Percentiles rank a stretch among this genome's conserved stretches.
Evolutionary conservation across 306 rosid genomes (phyloP).

Genomic region (Sophora flavescens): DNA sequence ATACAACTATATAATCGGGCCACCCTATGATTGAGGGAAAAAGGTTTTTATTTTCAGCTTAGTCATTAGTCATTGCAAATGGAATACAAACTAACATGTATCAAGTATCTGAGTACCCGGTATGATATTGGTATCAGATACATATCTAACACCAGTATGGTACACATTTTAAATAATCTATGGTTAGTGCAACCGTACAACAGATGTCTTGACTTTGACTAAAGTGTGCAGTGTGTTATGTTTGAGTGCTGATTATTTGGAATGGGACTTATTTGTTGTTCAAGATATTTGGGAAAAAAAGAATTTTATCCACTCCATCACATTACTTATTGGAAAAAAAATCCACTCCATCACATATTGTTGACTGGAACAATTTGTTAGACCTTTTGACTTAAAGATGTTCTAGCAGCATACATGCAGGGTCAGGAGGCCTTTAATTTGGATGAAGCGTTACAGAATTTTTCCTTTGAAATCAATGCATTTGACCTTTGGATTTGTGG

Average conservation of each 20-base stretch:
- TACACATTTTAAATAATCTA: too few species aligned
- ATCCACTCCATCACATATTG: background rate
- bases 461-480: slow-evolving; percentile 16
- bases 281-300: background rate
- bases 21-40: too few species aligned
- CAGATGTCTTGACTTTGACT: background rate
- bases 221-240: background rate
- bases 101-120: too few species aligned
- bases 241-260: slow-evolving; percentile 8
- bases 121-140: too few species aligned
- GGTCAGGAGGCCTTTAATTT: background rate
- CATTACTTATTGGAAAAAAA: background rate
- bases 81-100: too few species aligned
- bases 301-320: background rate
- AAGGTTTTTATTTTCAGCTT: too few species aligned
- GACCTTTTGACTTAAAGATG: background rate
- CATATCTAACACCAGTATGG: too few species aligned
- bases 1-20: too few species aligned
- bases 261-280: background rate
- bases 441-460: background rate
- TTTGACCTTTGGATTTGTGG: slow-evolving; percentile 1
- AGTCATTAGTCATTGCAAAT: too few species aligned
- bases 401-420: background rate
- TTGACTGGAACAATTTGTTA: background rate
- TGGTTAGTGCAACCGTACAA: background rate